Evolutionary conservation across 352 stramenopile species (phyloP).

Genomic region (Elongisporangium anandrum): DNA sequence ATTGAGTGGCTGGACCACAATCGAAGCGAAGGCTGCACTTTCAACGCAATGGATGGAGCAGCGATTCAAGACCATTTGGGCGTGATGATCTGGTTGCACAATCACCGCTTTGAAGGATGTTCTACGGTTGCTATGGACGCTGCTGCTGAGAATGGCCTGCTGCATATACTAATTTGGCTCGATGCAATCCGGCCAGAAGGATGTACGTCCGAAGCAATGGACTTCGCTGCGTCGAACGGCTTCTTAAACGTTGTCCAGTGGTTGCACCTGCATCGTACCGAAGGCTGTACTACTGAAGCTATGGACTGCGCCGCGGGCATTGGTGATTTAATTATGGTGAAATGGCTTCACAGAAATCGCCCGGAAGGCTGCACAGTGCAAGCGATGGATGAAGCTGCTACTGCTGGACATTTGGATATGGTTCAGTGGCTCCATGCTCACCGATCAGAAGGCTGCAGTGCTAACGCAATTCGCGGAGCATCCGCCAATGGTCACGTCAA

Average conservation of each 20-base stretch:
- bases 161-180: background rate
- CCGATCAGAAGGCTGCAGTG: constrained; percentile 18
- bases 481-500: constrained; percentile 1
- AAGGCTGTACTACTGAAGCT: constrained; percentile 11
- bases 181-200: background rate
- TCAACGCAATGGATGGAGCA: constrained; percentile 15
- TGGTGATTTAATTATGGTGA: constrained; percentile 8
- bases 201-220: constrained; percentile 15
- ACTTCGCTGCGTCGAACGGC: constrained; percentile 9
- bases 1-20: constrained; percentile 45
- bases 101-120: constrained; percentile 6
- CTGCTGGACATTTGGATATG: constrained; percentile 22
- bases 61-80: constrained; percentile 16
- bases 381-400: constrained; percentile 28
- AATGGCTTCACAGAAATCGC: constrained; percentile 16
- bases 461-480: background rate
- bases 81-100: constrained; percentile 16
- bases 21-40: constrained; percentile 17
- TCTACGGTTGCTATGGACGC: background rate
- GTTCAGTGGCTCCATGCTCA: constrained; percentile 27
- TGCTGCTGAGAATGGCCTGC: background rate
- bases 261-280: constrained; percentile 8
- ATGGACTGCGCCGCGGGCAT: constrained; percentile 17
- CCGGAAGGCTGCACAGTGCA: constrained; percentile 18
- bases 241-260: constrained; percentile 17